Conservation (phyloP, 768 basidiomycete species). For the Hebeloma cylindrosporum region DNA sequence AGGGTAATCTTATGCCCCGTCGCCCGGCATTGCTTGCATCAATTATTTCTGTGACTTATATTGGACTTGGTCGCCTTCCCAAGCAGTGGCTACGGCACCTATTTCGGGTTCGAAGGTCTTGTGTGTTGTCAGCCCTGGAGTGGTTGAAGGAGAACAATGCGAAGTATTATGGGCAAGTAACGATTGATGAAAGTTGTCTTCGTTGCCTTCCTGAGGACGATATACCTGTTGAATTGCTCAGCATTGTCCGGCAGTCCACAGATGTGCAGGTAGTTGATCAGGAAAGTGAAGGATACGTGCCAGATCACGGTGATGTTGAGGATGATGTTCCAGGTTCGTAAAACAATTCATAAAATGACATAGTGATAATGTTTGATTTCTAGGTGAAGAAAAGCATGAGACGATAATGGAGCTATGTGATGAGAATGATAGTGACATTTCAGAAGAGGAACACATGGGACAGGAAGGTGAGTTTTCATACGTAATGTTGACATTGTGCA, state of each 20-base stretch:
- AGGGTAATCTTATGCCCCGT: background rate
- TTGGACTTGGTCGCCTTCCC: background rate
- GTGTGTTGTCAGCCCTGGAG: background rate
- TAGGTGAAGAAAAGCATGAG: too few species aligned
- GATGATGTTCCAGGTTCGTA: slow-evolving; percentile 6
- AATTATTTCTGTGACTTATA: background rate
- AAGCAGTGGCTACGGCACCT: background rate
- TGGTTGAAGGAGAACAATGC: slow-evolving; percentile 4
- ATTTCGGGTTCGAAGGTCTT: background rate
- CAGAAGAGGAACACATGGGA: too few species aligned
- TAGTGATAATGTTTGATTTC: background rate
- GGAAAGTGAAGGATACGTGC: slow-evolving; percentile 34
- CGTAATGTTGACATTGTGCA: background rate
- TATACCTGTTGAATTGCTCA: slow-evolving; percentile 30
- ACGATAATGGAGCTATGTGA: background rate
- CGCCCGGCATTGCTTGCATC: background rate
- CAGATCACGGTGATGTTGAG: slow-evolving; percentile 13
- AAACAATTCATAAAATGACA: background rate
- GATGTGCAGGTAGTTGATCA: slow-evolving; percentile 17
- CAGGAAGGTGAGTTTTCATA: background rate
- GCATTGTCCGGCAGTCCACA: slow-evolving; percentile 13
- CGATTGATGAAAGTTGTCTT: too few species aligned
- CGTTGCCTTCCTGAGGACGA: slow-evolving; percentile 35
- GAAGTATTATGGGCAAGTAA: background rate
- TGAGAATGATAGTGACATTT: background rate